Evolutionary conservation across 148 eudicot species (phyloP).

Genomic region (Rhododendron ferrugineum): DNA sequence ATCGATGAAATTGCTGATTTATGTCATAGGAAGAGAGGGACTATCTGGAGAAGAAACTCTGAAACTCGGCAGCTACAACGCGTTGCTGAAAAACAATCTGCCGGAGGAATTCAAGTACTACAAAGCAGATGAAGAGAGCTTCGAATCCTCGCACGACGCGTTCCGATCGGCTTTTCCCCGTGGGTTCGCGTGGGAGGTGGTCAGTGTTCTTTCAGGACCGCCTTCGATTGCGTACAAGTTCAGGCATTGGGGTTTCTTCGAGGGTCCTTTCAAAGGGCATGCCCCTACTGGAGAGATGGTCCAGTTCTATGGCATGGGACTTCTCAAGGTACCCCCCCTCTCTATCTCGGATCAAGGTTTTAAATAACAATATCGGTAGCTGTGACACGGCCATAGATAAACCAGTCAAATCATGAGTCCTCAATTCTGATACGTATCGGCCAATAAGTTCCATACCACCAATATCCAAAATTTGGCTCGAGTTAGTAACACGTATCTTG

Average conservation of each 20-base stretch:
- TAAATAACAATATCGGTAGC: not conserved
- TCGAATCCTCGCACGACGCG: slow-evolving; percentile 70
- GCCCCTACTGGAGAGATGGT: slow-evolving; percentile 78
- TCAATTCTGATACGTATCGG: not conserved
- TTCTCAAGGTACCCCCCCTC: slow-evolving; percentile 47
- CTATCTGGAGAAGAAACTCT: slow-evolving; percentile 73
- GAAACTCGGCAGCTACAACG: slow-evolving; percentile 63
- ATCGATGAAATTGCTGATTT: not conserved
- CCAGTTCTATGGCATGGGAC: slow-evolving; percentile 74
- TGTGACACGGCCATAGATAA: not conserved
- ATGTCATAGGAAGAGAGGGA: slow-evolving; percentile 61
- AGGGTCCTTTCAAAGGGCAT: slow-evolving; percentile 72
- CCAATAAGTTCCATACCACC: not conserved
- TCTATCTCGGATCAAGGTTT: not conserved
- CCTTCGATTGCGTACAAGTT: slow-evolving; percentile 72
- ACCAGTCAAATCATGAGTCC: not conserved
- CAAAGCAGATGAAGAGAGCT: slow-evolving; percentile 74
- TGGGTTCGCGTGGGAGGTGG: slow-evolving; percentile 88
- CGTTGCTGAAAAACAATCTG: slow-evolving; percentile 54
- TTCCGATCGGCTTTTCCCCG: slow-evolving; percentile 75
- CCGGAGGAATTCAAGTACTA: slow-evolving; percentile 62
- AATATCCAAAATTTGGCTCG: not conserved
- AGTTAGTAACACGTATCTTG: not conserved
- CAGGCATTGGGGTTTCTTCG: slow-evolving; percentile 93
- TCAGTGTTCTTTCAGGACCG: slow-evolving; percentile 67